Percentiles rank a stretch among this genome's conserved stretches.
phyloP scores from a whole-genome alignment of 2,329 filamentous ascomycete species.

The Neonectria ditissima region DNA sequence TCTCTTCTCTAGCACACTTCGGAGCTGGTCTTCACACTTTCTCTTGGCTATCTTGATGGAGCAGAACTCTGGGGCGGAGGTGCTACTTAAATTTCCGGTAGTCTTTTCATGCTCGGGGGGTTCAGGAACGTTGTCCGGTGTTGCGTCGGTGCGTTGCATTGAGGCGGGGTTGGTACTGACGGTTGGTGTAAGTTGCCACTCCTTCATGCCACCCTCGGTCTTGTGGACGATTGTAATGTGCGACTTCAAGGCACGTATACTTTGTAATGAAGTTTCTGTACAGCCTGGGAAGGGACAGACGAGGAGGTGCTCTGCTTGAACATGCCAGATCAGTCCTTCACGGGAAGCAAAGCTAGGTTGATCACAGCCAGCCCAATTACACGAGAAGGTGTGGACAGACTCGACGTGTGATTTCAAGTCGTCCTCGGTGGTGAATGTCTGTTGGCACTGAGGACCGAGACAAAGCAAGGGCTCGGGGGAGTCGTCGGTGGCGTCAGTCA shows the following conservation, averaged over 20 bases:
- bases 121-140: conserved; percentile 8
- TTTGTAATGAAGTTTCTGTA: conserved; percentile 51
- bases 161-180: background rate
- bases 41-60: conserved; percentile 50
- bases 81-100: background rate
- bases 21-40: conserved; percentile 52
- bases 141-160: background rate
- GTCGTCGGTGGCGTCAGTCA: conserved; percentile 29
- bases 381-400: conserved; percentile 49
- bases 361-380: conserved; percentile 55
- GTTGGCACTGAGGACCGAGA: conserved; percentile 45
- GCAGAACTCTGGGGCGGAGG: conserved; percentile 23
- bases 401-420: conserved; percentile 43
- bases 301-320: conserved; percentile 58
- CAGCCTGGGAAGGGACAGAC: conserved; percentile 56
- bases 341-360: conserved; percentile 52
- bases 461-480: conserved; percentile 36
- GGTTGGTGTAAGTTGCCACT: conserved; percentile 43
- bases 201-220: conserved; percentile 32
- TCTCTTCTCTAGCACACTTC: conserved; percentile 50
- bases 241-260: conserved; percentile 49
- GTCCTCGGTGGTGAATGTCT: conserved; percentile 38
- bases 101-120: conserved; percentile 18
- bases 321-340: conserved; percentile 56
- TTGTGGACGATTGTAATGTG: conserved; percentile 55